Percentiles rank a stretch among this genome's conserved stretches.
Evolutionary conservation across 331 rosid genomes (phyloP).

Genomic region (Quercus lobata): DNA sequence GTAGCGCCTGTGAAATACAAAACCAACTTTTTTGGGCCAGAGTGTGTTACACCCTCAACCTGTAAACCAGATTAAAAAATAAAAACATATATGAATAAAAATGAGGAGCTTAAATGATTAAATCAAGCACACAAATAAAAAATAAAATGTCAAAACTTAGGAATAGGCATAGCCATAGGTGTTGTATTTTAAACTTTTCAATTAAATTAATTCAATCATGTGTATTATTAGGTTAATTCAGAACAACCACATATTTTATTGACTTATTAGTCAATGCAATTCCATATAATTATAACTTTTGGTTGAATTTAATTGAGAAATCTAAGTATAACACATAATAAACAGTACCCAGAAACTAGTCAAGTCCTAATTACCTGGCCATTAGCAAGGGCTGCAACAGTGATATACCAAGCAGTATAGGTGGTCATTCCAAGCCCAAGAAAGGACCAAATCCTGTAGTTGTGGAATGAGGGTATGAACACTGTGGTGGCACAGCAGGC

Average conservation of each 20-base stretch:
- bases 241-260: too few relatives aligned
- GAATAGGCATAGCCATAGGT: too few relatives aligned
- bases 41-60: constrained; percentile 77
- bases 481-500: constrained; percentile 94
- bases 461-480: constrained; percentile 91
- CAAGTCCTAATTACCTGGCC: constrained; percentile 60
- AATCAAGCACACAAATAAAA: neutral
- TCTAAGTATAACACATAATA: too few relatives aligned
- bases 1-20: constrained; percentile 97
- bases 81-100: neutral
- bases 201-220: too few relatives aligned
- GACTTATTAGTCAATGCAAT: too few relatives aligned
- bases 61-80: constrained; percentile 7
- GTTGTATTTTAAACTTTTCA: too few relatives aligned
- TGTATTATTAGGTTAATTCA: too few relatives aligned
- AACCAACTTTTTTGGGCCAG: constrained; percentile 71
- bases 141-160: neutral
- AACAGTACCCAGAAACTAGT: neutral
- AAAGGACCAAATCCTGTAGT: constrained; percentile 93
- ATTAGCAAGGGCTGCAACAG: constrained; percentile 70
- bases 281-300: too few relatives aligned
- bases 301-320: too few relatives aligned
- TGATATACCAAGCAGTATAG: constrained; percentile 92
- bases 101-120: neutral
- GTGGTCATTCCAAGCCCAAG: constrained; percentile 94